Evolutionary conservation across 352 stramenopile genomes (phyloP), one percentile per base, ranked within the genome.

Genomic region (Globisporangium orthogonon): DNA sequence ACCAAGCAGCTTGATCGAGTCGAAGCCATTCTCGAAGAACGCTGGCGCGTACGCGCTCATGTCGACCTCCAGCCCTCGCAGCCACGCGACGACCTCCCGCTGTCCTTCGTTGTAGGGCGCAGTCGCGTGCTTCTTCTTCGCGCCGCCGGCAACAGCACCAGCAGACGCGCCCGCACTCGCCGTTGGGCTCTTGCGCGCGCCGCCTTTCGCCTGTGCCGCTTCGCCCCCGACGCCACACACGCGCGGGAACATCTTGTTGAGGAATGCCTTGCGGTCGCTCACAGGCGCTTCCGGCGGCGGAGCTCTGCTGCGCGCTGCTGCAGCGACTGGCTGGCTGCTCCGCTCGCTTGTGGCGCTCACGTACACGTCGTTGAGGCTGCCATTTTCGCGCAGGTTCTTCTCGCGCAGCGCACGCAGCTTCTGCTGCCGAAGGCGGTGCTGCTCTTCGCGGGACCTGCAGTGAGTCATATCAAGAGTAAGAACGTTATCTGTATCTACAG

Each of bases 21-120:
- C 85, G 48, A 95, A 95, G 1, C 85, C 83, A 52, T 95, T 93
- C 50, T 93, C 85, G 44, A 95, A 92, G 59, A 95, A 92, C 30
- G 83, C 73, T 14, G 71, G 68, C n/a, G 74, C 79, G 58, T 95
- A 95, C 50, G 85, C 70, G 31, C 81, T 91, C 85, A 95, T 95
- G 57, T 93, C 81, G 7, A 90, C 79, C 15, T 76, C 78, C 15
- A 95, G 64, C 2, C 66, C 63, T 61, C 74, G 67, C 17, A 95
- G 73, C 85, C 85, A 95, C 52, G 80, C 73, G 4, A 95, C 17
- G 7, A 95, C 85, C 52, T 95, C 85, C 14, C 83, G 79, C 60
- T 95, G 81, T 33, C 74, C 69, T 57, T 91, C 76, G 35, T 75
- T 74, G 52, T 83, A 76, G 15, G 74, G 68, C 4, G 17, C 49